Conservation (phyloP, 345 rosid species). For the Litchi chinensis region DNA sequence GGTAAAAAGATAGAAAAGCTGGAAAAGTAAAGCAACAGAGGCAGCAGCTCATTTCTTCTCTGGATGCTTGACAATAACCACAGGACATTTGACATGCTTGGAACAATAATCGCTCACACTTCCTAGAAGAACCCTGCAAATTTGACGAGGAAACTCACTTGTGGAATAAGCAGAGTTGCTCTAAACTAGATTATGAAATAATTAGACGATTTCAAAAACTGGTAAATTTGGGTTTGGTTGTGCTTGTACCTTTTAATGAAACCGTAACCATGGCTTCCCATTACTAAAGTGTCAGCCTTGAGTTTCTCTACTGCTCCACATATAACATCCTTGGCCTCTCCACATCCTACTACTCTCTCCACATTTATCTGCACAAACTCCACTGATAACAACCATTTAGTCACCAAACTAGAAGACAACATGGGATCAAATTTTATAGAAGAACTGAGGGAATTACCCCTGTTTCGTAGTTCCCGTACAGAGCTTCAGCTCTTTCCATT, state of each 20-base stretch:
- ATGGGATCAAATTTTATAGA: no score
- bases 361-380: slow-evolving; percentile 42
- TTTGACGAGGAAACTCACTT: neutral
- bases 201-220: neutral
- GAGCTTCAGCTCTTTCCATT: slow-evolving; percentile 72
- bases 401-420: neutral
- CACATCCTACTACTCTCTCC: slow-evolving; percentile 63
- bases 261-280: slow-evolving; percentile 96
- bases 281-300: slow-evolving; percentile 74
- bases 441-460: slow-evolving; percentile 20
- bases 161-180: neutral
- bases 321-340: slow-evolving; percentile 89
- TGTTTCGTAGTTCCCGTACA: slow-evolving; percentile 44
- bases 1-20: neutral
- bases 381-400: neutral
- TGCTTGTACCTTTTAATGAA: slow-evolving; percentile 77
- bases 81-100: slow-evolving; percentile 76
- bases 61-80: slow-evolving; percentile 73
- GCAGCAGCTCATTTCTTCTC: slow-evolving; percentile 15
- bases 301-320: slow-evolving; percentile 69
- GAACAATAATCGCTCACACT: slow-evolving; percentile 90
- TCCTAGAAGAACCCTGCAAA: slow-evolving; percentile 71
- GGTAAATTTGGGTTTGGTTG: neutral
- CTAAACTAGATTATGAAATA: neutral
- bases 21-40: neutral